phyloP scores from a whole-genome alignment of 2,329 filamentous ascomycete species.

The Calonectria pauciramosa region DNA sequence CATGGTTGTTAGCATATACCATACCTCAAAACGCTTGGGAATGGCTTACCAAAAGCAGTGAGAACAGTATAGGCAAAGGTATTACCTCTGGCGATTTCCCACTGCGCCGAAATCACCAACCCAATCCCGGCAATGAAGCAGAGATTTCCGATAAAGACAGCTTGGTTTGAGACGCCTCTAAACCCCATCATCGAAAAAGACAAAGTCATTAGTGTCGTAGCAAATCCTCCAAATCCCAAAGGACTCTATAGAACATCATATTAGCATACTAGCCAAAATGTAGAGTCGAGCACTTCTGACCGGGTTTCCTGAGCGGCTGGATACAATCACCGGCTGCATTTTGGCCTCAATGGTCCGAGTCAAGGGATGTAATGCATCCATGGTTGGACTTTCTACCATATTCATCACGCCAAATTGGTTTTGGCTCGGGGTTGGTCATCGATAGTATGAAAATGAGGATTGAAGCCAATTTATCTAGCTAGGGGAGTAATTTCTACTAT shows the following conservation, averaged over 20 bases:
- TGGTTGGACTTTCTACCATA: not conserved
- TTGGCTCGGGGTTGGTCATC: not conserved
- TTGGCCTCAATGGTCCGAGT: not conserved
- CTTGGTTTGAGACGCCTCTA: constrained; percentile 63
- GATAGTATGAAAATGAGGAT: not conserved
- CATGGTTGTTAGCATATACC: not conserved
- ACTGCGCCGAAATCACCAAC: constrained; percentile 67
- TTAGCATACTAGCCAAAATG: not conserved
- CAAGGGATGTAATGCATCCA: not conserved
- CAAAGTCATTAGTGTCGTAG: constrained; percentile 67
- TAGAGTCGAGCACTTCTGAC: not conserved
- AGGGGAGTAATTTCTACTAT: not conserved
- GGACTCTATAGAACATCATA: not conserved
- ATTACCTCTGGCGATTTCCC: constrained; percentile 67
- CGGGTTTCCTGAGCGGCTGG: not conserved
- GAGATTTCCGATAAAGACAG: constrained; percentile 68
- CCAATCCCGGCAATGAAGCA: constrained; percentile 65
- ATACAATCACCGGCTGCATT: not conserved
- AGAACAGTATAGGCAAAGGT: constrained; percentile 67
- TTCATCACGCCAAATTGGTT: not conserved
- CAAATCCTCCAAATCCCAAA: constrained; percentile 51
- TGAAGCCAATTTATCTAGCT: no score
- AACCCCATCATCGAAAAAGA: constrained; percentile 69
- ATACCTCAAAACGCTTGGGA: not conserved
- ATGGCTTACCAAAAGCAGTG: constrained; percentile 62